phyloP scores from a whole-genome alignment of 1,284 basidiomycete species.

The Rhodotorula sp. region DNA sequence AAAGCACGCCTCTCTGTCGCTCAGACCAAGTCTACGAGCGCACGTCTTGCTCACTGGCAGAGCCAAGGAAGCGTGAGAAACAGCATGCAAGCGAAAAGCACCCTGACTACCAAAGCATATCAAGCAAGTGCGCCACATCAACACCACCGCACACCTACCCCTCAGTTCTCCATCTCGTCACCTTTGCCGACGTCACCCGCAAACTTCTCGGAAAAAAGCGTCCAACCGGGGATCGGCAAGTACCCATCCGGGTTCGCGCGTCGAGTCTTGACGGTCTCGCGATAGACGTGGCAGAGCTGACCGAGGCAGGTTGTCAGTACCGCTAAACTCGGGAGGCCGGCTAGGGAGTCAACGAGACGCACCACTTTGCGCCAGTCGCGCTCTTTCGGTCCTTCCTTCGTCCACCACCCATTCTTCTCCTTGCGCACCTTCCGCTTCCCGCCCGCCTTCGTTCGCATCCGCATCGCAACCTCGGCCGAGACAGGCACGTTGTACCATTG shows the following conservation, averaged over 20 bases:
- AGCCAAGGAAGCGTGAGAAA: background rate
- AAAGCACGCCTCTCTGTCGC: background rate
- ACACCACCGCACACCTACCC: too few relatives aligned
- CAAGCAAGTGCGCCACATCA: too few relatives aligned
- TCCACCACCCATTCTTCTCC: background rate
- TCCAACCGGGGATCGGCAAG: background rate
- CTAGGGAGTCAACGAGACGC: background rate
- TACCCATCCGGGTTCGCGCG: background rate
- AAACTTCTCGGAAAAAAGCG: background rate
- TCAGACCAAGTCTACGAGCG: background rate
- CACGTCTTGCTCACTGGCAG: background rate
- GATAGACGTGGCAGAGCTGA: conserved; percentile 14
- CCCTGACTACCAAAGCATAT: too few relatives aligned
- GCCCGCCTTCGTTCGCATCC: background rate
- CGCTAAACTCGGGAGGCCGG: too few relatives aligned
- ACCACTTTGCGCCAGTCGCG: conserved; percentile 6
- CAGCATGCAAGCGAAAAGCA: too few relatives aligned
- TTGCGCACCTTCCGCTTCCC: background rate
- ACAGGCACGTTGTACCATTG: conserved; percentile 2
- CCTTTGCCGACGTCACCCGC: background rate
- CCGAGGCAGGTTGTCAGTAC: background rate
- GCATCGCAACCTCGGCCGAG: background rate
- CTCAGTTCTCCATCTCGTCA: too few relatives aligned
- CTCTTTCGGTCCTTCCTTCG: conserved; percentile 5
- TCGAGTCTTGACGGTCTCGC: background rate